These are phyloP conservation scores for Globisporangium parvum DNA, from an alignment of 352 stramenopile genomes.

Conservation along the genomic window DNA sequence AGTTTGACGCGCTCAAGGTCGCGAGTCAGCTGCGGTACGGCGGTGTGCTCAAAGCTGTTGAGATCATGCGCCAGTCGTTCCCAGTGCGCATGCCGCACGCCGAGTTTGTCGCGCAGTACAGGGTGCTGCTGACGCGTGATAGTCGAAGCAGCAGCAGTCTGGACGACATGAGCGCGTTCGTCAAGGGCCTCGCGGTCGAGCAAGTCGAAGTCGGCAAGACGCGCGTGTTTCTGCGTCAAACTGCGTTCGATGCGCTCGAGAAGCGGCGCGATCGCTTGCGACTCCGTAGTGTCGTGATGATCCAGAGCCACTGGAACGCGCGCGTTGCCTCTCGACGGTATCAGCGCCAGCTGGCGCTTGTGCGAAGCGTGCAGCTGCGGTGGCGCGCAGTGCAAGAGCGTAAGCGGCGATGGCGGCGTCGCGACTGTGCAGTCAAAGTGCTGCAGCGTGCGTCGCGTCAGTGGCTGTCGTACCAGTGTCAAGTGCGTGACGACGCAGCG, in stretches of 20 bases:
- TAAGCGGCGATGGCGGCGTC: conserved; percentile 25
- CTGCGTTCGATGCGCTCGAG: conserved; percentile 59
- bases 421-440: conserved; percentile 23
- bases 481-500: conserved; percentile 18
- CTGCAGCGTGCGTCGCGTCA: conserved; percentile 30
- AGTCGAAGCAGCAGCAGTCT: not conserved
- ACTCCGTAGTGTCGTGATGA: conserved; percentile 17
- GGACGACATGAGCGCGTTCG: not conserved
- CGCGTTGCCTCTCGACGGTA: conserved; percentile 25
- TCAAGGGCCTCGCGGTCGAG: conserved; percentile 15
- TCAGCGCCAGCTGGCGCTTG: conserved; percentile 22
- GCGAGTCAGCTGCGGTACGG: conserved; percentile 77
- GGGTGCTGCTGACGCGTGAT: conserved; percentile 11
- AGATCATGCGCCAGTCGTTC: conserved; percentile 83
- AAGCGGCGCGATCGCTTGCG: conserved; percentile 32
- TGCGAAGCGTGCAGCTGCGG: conserved; percentile 42
- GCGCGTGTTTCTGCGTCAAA: conserved; percentile 62
- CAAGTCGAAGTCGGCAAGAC: conserved; percentile 61
- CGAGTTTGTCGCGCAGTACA: conserved; percentile 62
- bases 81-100: conserved; percentile 69
- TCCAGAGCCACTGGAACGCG: conserved; percentile 52
- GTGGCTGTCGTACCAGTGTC: conserved; percentile 22
- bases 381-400: conserved; percentile 51
- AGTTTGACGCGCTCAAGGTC: conserved; percentile 86
- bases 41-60: conserved; percentile 77